These are phyloP conservation scores for Tephrocybe sp. DNA, from an alignment of 768 basidiomycete genomes.

Conservation along the genomic window DNA sequence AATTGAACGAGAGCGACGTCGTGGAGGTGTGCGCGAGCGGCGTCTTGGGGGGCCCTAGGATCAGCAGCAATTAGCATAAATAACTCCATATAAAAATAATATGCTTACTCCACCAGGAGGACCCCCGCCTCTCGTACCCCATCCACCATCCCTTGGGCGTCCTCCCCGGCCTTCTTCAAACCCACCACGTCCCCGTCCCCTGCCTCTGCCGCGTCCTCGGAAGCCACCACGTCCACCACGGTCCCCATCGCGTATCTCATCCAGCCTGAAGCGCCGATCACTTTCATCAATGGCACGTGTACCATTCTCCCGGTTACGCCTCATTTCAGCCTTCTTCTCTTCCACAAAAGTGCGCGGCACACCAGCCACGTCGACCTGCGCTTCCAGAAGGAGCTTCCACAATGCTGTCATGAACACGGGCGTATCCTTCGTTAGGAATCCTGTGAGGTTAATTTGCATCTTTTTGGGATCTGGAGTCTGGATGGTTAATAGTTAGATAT, in stretches of 20 bases:
- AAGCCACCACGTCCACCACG: slow-evolving; percentile 45
- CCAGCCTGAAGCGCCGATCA: slow-evolving; percentile 63
- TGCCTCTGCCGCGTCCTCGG: slow-evolving; percentile 56
- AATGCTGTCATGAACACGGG: slow-evolving; percentile 82
- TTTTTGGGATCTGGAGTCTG: slow-evolving; percentile 90
- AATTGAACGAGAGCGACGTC: slow-evolving; percentile 43
- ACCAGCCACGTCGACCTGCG: slow-evolving; percentile 84
- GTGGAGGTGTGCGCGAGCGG: slow-evolving; percentile 47
- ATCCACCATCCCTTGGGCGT: slow-evolving; percentile 63
- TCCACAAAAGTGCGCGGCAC: slow-evolving; percentile 90
- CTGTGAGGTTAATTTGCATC: slow-evolving; percentile 93
- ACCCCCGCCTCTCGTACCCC: slow-evolving; percentile 67
- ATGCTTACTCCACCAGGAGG: slow-evolving; percentile 30
- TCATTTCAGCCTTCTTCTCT: slow-evolving; percentile 89
- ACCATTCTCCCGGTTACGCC: slow-evolving; percentile 63
- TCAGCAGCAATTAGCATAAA: slow-evolving; percentile 5
- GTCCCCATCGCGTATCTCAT: slow-evolving; percentile 67
- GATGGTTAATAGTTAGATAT: not conserved
- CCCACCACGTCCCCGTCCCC: slow-evolving; percentile 49
- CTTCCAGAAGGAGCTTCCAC: slow-evolving; percentile 92
- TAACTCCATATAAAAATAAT: not conserved
- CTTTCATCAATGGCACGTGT: slow-evolving; percentile 65
- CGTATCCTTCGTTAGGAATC: slow-evolving; percentile 89
- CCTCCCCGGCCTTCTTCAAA: slow-evolving; percentile 47
- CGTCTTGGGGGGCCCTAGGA: slow-evolving; percentile 39